Base-by-base conservation (phyloP, 371 early-diverging fungal genomes). In the Mucor velutinosus region DNA sequence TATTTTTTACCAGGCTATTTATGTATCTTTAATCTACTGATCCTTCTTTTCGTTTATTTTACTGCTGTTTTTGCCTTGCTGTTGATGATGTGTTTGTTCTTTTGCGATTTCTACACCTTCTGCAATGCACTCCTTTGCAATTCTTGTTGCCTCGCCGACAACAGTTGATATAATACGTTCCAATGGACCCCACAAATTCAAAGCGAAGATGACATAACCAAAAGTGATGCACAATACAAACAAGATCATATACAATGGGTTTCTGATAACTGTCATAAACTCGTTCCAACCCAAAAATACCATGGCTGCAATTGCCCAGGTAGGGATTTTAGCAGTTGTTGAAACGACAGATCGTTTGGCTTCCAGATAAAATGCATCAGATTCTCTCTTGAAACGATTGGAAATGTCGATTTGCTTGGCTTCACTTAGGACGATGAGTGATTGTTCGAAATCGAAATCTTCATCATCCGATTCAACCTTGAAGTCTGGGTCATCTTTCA, bases 321-420 rank as follows among this genome's bases (percentile, higher is more conserved):
- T 77, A 10, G 99, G 99, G 39, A 97, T 86, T 62, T 90, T 90
- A 62, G 91, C 92, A 33, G 92, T 64, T 14, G 94, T 94, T 1
- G 91, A 74, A 2, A 98, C 96, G 61, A 95, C 89, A 0, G 96
- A 92, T 29, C 99, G 92, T 79, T 98, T 98, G 3, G 98, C 98
- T 71, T 98, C 98, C 63, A 97, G 76, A 67, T 92, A 98, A 71
- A 95, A 86, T 2, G 90, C 90, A 77, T 97, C 97, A 0, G 94
- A 92, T 68, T 97, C 97, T 27, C 93, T 86, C 73, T 89, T 89
- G 84, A 97, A 95, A 57, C 93, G 80, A 47, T 87, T 90, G n/a
- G 86, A 84, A 62, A 97, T 77, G 51, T 91, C 93, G 58, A 91
- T 89, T 67, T 90, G 88, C 53, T 91, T 89, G 7, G 87, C 77